Evolutionary conservation across 2,329 filamentous ascomycete genomes (phyloP).

Genomic region (Fusarium poae): DNA sequence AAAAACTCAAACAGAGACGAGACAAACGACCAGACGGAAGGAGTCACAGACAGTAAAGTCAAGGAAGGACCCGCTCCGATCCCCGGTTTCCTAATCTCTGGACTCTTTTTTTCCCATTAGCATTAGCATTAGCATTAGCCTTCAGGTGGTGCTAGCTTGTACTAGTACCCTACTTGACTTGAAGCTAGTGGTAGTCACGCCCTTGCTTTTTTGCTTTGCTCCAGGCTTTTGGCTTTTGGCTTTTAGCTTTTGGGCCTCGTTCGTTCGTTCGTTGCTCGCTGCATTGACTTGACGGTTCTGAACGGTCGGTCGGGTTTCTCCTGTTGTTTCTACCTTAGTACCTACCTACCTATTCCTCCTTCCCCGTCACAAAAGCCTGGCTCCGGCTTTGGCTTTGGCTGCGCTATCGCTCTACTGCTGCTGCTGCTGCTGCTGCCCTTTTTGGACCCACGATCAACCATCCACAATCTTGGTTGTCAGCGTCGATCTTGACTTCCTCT

Average conservation of each 20-base stretch:
- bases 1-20: slow-evolving; percentile 13
- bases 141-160: slow-evolving; percentile 14
- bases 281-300: background rate
- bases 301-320: background rate
- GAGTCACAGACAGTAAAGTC: slow-evolving; percentile 29
- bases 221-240: background rate
- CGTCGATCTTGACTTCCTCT: slow-evolving; percentile 43
- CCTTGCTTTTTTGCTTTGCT: slow-evolving; percentile 21
- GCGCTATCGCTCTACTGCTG: background rate
- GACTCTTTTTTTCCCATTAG: background rate
- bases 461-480: slow-evolving; percentile 34
- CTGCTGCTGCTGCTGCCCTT: too few relatives aligned
- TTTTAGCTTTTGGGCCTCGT: slow-evolving; percentile 4
- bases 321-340: slow-evolving; percentile 2
- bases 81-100: slow-evolving; percentile 30
- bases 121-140: background rate
- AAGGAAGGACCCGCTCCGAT: slow-evolving; percentile 36
- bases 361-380: background rate
- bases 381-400: background rate
- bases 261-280: background rate
- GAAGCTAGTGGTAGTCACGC: slow-evolving; percentile 37
- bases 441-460: slow-evolving; percentile 43
- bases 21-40: slow-evolving; percentile 30
- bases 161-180: slow-evolving; percentile 23
- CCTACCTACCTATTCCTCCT: slow-evolving; percentile 6